These are phyloP conservation scores for Lavandula angustifolia DNA, from an alignment of 257 asterid genomes.

Conservation along the genomic window DNA sequence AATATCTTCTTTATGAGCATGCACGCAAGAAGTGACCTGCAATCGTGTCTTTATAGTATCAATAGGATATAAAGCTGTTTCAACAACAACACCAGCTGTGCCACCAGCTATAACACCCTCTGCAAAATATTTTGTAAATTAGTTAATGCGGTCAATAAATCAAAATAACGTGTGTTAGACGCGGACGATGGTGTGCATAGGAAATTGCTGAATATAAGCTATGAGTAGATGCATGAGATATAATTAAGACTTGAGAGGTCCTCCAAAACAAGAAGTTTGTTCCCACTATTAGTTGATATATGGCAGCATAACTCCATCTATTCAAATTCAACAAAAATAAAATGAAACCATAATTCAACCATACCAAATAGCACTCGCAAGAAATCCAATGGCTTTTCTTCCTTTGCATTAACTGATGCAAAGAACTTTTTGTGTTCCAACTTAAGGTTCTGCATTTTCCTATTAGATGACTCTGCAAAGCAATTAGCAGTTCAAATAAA, in stretches of 20 bases:
- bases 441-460: constrained; percentile 54
- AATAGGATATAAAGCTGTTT: constrained; percentile 88
- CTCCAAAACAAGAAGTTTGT: constrained; percentile 9
- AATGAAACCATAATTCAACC: constrained; percentile 16
- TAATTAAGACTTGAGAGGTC: neutral
- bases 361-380: constrained; percentile 71
- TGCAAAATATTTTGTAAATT: constrained; percentile 39
- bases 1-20: neutral
- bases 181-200: neutral
- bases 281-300: neutral
- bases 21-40: constrained; percentile 59
- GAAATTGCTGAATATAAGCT: constrained; percentile 17
- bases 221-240: constrained; percentile 10
- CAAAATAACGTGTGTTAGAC: neutral
- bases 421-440: constrained; percentile 53
- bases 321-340: constrained; percentile 14
- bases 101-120: constrained; percentile 98
- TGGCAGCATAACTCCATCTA: neutral
- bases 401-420: constrained; percentile 58
- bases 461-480: constrained; percentile 63
- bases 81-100: constrained; percentile 93
- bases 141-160: constrained; percentile 8
- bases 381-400: constrained; percentile 83
- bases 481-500: constrained; percentile 31
- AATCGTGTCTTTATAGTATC: constrained; percentile 95